Conservation (phyloP, 2,329 filamentous ascomycete genomes). For the Penicillium aurantiogriseum region DNA sequence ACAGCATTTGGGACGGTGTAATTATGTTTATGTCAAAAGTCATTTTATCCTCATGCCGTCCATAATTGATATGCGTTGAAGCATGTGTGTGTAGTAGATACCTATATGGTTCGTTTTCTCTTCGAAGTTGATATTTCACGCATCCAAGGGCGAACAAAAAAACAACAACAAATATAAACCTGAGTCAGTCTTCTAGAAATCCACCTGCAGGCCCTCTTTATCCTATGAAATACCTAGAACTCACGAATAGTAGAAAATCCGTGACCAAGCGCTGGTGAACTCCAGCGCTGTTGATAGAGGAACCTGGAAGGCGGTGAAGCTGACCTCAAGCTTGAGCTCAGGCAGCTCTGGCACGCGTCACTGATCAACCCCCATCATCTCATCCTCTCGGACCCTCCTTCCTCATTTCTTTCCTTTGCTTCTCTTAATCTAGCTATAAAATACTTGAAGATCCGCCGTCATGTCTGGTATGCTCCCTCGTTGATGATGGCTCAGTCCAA, state of each 20-base stretch:
- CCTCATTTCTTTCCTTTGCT: slow-evolving; percentile 4
- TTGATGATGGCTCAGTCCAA: slow-evolving; percentile 10
- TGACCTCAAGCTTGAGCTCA: slow-evolving; percentile 39
- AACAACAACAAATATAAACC: background rate
- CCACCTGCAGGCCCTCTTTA: too few relatives aligned
- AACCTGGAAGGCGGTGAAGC: slow-evolving; percentile 36
- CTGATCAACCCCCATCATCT: slow-evolving; percentile 23
- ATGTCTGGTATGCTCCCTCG: slow-evolving; percentile 45
- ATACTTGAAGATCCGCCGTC: slow-evolving; percentile 25
- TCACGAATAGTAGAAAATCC: background rate
- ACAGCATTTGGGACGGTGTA: slow-evolving; percentile 15
- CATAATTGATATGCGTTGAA: background rate
- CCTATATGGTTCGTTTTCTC: background rate
- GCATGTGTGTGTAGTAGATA: background rate
- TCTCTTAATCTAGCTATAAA: slow-evolving; percentile 11
- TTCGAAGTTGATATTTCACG: background rate
- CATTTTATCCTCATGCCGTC: background rate
- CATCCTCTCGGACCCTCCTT: slow-evolving; percentile 13
- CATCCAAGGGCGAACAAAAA: background rate
- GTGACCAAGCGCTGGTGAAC: background rate
- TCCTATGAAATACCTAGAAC: background rate
- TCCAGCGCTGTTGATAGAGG: background rate
- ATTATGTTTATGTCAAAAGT: slow-evolving; percentile 12
- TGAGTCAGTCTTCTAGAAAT: too few relatives aligned
- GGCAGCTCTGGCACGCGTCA: slow-evolving; percentile 40